These are phyloP conservation scores for Marchantia polymorpha DNA, from an alignment of 225 moss, liverwort and hornwort species.

Conservation along the genomic window DNA sequence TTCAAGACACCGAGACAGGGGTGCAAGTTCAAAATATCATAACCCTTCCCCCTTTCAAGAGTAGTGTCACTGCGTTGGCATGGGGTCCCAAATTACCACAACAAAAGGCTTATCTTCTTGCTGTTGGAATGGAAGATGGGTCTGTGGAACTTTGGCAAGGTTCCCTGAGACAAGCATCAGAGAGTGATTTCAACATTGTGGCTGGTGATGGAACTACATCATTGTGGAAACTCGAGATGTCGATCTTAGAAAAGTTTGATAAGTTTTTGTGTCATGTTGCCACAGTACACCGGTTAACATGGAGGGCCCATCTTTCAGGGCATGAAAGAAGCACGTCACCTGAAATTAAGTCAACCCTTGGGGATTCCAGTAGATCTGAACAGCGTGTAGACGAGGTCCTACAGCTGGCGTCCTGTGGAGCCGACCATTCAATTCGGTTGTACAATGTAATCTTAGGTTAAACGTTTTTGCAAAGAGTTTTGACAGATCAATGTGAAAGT, in stretches of 20 bases:
- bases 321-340: slow-evolving; percentile 7
- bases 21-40: slow-evolving; percentile 47
- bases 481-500: no score
- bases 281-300: slow-evolving; percentile 69
- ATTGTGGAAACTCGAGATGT: slow-evolving; percentile 43
- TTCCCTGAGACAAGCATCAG: not conserved
- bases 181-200: not conserved
- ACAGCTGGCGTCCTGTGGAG: slow-evolving; percentile 43
- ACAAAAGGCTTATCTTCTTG: slow-evolving; percentile 44
- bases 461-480: not conserved
- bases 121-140: slow-evolving; percentile 91
- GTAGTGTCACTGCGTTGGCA: slow-evolving; percentile 72
- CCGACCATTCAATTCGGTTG: slow-evolving; percentile 37
- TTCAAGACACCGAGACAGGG: slow-evolving; percentile 35
- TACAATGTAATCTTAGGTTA: slow-evolving; percentile 24
- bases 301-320: slow-evolving; percentile 43
- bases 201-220: not conserved
- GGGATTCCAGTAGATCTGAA: not conserved
- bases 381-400: not conserved
- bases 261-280: slow-evolving; percentile 60
- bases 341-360: not conserved
- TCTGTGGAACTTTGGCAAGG: slow-evolving; percentile 76
- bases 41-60: slow-evolving; percentile 62
- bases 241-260: slow-evolving; percentile 44
- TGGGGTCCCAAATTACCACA: slow-evolving; percentile 58